Percentiles rank a stretch among this genome's conserved stretches.
Conservation (phyloP, 805 yeast species). For the Isabelozyma pseudorhagii region DNA sequence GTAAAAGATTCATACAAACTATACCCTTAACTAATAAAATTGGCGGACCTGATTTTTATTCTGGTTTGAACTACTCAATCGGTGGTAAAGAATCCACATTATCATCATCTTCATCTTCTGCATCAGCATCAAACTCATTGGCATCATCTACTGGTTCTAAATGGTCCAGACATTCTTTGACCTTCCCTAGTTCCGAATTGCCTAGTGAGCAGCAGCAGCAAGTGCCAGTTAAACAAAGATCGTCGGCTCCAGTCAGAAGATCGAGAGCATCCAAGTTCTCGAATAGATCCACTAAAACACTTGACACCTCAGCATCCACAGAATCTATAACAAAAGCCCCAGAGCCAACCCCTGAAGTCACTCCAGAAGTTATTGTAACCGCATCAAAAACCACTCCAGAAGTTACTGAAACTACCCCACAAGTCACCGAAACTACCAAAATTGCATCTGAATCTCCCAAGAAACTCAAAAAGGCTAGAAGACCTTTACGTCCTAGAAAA, state of each 20-base stretch:
- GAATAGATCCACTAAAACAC: constrained; percentile 7
- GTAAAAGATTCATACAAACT: constrained; percentile 34
- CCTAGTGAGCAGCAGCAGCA: constrained; percentile 3
- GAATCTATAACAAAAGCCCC: neutral
- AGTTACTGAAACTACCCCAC: constrained; percentile 2
- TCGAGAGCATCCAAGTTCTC: constrained; percentile 30
- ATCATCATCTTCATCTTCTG: neutral
- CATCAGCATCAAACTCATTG: neutral
- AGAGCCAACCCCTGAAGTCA: neutral
- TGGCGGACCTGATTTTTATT: constrained; percentile 15
- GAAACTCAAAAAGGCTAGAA: constrained; percentile 37
- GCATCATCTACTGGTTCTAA: constrained; percentile 9
- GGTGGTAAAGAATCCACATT: neutral
- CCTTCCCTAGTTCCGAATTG: constrained; percentile 7
- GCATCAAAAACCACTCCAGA: constrained; percentile 1
- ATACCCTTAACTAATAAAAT: constrained; percentile 19
- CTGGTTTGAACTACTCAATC: constrained; percentile 17
- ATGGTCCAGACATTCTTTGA: constrained; percentile 32
- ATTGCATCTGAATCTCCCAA: constrained; percentile 1
- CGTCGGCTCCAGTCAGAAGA: constrained; percentile 14
- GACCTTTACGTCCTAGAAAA: constrained; percentile 80
- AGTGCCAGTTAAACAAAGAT: constrained; percentile 1
- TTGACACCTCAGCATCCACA: constrained; percentile 2
- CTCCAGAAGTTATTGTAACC: constrained; percentile 3
- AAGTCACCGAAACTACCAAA: constrained; percentile 2